Evolutionary conservation across 805 yeast species (phyloP).

Genomic region (Candida ovalis): DNA sequence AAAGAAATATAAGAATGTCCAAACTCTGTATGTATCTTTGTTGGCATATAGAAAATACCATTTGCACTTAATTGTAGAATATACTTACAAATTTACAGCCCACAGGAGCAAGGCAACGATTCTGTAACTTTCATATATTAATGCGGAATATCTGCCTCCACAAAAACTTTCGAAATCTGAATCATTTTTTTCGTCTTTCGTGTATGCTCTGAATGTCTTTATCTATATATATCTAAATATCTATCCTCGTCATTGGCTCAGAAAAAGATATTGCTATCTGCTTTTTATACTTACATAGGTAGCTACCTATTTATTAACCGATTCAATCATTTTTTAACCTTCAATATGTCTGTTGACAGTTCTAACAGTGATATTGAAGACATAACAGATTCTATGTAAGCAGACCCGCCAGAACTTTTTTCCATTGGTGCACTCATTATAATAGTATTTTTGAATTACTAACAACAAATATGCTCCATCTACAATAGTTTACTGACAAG

Average conservation of each 20-base stretch:
- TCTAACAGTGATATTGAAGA: background rate
- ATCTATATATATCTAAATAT: background rate
- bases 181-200: background rate
- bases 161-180: background rate
- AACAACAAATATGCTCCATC: background rate
- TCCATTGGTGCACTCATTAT: background rate
- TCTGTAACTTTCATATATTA: background rate
- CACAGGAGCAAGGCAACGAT: no score
- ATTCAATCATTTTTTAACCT: background rate
- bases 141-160: constrained; percentile 18
- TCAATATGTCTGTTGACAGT: background rate
- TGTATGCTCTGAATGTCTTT: background rate
- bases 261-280: no score
- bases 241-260: no score
- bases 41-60: no score
- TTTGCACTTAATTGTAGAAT: no score
- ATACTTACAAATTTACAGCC: no score
- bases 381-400: constrained; percentile 20
- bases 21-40: no score
- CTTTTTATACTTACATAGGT: no score
- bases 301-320: background rate
- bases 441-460: no score
- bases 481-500: constrained; percentile 18
- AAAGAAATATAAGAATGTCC: no score
- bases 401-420: background rate